Percentiles rank a stretch among this genome's conserved stretches.
These are phyloP conservation scores for Euphorbia peplus DNA, from an alignment of 345 rosid species.

Conservation along the genomic window DNA sequence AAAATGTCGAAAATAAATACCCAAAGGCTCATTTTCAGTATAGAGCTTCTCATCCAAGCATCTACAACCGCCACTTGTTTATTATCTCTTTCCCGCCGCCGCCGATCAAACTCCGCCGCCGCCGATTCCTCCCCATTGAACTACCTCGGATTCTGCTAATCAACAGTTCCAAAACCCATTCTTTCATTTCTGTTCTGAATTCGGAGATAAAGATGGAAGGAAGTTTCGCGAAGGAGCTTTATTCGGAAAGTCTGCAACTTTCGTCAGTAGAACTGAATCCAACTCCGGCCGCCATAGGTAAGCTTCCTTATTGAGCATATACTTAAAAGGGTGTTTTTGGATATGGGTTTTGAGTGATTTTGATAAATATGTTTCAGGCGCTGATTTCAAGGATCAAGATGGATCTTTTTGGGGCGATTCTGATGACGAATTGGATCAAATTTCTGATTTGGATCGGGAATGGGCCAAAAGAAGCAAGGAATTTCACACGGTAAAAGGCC, in stretches of 20 bases:
- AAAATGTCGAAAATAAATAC: too few relatives aligned
- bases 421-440: conserved; percentile 44
- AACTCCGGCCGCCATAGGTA: conserved; percentile 8
- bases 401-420: conserved; percentile 42
- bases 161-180: too few relatives aligned
- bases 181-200: background rate
- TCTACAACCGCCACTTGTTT: too few relatives aligned
- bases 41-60: too few relatives aligned
- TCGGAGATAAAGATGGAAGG: conserved; percentile 32
- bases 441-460: conserved; percentile 49
- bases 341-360: background rate
- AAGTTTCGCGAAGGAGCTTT: conserved; percentile 49
- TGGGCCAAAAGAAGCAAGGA: conserved; percentile 36
- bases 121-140: too few relatives aligned
- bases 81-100: too few relatives aligned
- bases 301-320: background rate
- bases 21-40: too few relatives aligned
- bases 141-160: too few relatives aligned
- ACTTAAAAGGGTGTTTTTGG: background rate
- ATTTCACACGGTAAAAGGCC: background rate
- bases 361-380: conserved; percentile 19
- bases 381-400: conserved; percentile 29
- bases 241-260: conserved; percentile 40
- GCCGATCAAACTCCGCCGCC: too few relatives aligned
- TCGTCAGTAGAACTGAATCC: conserved; percentile 29